Base-by-base conservation (phyloP, 179 eudicot genomes). In the Beta corolliflora region DNA sequence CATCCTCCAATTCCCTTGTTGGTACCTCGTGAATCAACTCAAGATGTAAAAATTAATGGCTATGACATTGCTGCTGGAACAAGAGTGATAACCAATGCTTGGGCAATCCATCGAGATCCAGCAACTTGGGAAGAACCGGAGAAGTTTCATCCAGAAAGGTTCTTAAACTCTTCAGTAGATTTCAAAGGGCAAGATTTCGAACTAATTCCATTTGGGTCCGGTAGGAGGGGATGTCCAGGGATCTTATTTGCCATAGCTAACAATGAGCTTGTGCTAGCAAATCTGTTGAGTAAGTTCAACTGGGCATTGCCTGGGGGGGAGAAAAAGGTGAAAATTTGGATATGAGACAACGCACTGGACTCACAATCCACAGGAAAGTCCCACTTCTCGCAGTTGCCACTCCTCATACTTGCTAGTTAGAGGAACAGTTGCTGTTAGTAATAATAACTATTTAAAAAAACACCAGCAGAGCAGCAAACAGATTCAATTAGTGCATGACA, bases 1-100 rank as follows among this genome's bases (percentile, higher is more conserved):
- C 85, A 91, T 71, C 90, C 91, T 19, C 91, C 91, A 12, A 82
- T 75, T 58, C 91, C 91, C 0, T 23, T 89, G 31, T 76, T 88
- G 61, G 82, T 86, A 10, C 90, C 92, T 13, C 82, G 91, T 50
- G 86, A 82, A 87, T 79, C 91, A 60, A 84, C 81, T 18, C 83
- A 85, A 31, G 79, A 73, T 61, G 75, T 81, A 69, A 83, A 59
- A 36, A 77, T 91, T 13, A 66, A 64, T 16, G 91, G 89, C 31
- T 91, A 76, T 25, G 75, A 85, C 48, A 88, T 89, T 18, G 79
- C 82, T 31, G 80, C 87, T 1, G 84, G 85, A 56, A 85, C 91
- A 19, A 58, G 76, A 65, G 85, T 89, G 18, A 83, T 89, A 29
- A 75, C 83, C 48, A 89, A 87, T 60, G 86, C 85, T 54, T 76